A percentile compares a stretch with the other conserved stretches of the same genome.
These are phyloP conservation scores for Spathaspora gorwiae DNA, from an alignment of 805 yeast species.

Conservation along the genomic window DNA sequence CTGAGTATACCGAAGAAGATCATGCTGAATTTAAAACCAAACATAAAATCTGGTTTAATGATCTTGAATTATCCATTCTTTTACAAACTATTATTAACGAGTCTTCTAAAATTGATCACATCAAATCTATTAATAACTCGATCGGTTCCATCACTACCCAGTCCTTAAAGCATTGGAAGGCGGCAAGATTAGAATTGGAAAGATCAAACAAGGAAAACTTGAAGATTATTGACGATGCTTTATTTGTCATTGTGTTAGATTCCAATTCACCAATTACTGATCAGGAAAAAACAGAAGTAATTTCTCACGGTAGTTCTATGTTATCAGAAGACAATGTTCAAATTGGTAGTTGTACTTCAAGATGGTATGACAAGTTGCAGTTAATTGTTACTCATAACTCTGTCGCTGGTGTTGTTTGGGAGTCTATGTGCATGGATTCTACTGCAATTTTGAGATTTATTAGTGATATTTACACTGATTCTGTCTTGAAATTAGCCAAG, in stretches of 20 bases:
- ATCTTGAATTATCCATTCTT: slow-evolving; percentile 45
- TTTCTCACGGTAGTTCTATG: slow-evolving; percentile 49
- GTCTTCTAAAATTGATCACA: slow-evolving; percentile 27
- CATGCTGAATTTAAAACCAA: slow-evolving; percentile 15
- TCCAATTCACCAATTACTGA: slow-evolving; percentile 42
- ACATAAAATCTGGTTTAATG: slow-evolving; percentile 48
- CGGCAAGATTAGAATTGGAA: slow-evolving; percentile 39
- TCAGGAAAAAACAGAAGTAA: slow-evolving; percentile 44
- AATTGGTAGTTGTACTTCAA: slow-evolving; percentile 52
- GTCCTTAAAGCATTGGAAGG: slow-evolving; percentile 44
- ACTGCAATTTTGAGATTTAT: slow-evolving; percentile 54
- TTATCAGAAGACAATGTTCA: slow-evolving; percentile 44
- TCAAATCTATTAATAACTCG: slow-evolving; percentile 41
- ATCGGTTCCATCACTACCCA: slow-evolving; percentile 56
- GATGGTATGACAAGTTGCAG: slow-evolving; percentile 59
- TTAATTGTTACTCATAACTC: slow-evolving; percentile 51
- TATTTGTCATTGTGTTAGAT: slow-evolving; percentile 51
- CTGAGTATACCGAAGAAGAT: slow-evolving; percentile 16
- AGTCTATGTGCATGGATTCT: slow-evolving; percentile 53
- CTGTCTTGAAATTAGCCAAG: slow-evolving; percentile 51
- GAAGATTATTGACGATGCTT: slow-evolving; percentile 42
- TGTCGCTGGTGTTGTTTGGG: slow-evolving; percentile 58
- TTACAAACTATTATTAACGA: slow-evolving; percentile 41
- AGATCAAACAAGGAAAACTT: slow-evolving; percentile 33
- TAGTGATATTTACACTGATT: slow-evolving; percentile 55